phyloP scores from a whole-genome alignment of 805 yeast genomes.

The Scheffersomyces amazonensis region DNA sequence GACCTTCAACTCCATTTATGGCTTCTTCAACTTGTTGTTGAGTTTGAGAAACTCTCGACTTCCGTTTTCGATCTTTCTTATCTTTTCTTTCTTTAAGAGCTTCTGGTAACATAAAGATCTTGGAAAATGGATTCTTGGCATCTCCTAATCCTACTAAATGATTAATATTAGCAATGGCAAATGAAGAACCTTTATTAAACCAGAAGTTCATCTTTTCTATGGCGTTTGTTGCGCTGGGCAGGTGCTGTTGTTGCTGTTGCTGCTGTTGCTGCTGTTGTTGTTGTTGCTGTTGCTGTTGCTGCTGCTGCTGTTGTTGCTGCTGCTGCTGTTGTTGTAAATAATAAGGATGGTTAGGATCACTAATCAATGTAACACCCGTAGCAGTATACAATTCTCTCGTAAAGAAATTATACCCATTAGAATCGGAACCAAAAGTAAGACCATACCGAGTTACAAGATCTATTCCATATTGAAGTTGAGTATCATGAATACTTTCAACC shows the following conservation, averaged over 20 bases:
- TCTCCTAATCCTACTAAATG: conserved; percentile 80
- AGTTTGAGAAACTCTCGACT: conserved; percentile 22
- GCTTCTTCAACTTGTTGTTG: conserved; percentile 8
- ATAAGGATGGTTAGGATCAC: conserved; percentile 31
- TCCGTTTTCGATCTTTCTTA: conserved; percentile 64
- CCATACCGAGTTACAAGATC: conserved; percentile 65
- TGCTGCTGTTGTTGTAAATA: conserved; percentile 20
- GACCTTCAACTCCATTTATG: conserved; percentile 25
- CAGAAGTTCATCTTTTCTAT: conserved; percentile 61
- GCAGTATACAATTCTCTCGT: conserved; percentile 39
- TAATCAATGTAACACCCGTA: conserved; percentile 24
- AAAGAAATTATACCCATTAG: conserved; percentile 62
- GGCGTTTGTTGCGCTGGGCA: conserved; percentile 22
- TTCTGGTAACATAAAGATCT: conserved; percentile 67
- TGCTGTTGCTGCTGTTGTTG: conserved; percentile 4
- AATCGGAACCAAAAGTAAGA: conserved; percentile 64
- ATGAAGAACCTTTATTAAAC: conserved; percentile 72
- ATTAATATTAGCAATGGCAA: conserved; percentile 72
- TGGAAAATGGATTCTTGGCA: conserved; percentile 71
- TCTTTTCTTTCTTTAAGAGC: conserved; percentile 70
- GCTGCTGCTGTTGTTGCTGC: conserved; percentile 4
- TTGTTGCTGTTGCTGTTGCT: conserved; percentile 16
- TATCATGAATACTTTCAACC: conserved; percentile 29
- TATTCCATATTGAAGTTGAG: conserved; percentile 52
- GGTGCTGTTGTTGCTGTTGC: conserved; percentile 7